Evolutionary conservation across 208 protist species (phyloP).

Genomic region (Borovskyia barvae): DNA sequence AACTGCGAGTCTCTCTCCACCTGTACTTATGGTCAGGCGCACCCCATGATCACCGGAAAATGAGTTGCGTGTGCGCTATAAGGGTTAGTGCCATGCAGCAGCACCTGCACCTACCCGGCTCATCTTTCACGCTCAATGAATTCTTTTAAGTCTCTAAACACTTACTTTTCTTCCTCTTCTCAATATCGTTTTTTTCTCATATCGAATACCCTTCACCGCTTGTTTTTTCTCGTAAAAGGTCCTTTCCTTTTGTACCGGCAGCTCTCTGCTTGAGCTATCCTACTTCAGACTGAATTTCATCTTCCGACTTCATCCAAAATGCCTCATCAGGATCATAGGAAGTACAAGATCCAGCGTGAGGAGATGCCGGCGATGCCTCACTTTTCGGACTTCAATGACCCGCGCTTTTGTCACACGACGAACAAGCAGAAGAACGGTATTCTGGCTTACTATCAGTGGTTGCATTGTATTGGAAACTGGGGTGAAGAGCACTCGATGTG

Average conservation of each 20-base stretch:
- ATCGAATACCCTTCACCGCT: too few species aligned
- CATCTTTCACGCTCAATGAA: too few species aligned
- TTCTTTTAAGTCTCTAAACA: too few species aligned
- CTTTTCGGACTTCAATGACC: constrained; percentile 88
- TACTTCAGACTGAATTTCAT: too few species aligned
- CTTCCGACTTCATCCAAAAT: constrained; percentile 37
- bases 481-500: constrained; percentile 91
- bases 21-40: not conserved
- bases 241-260: too few species aligned
- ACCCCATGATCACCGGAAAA: too few species aligned
- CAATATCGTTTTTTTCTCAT: too few species aligned
- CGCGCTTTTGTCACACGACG: constrained; percentile 57
- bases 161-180: constrained; percentile 2
- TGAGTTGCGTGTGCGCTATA: too few species aligned
- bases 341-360: constrained; percentile 85
- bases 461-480: constrained; percentile 92
- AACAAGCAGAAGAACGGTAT: constrained; percentile 90
- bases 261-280: too few species aligned
- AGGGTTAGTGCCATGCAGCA: too few species aligned
- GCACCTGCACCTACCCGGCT: too few species aligned
- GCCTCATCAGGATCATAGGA: constrained; percentile 81
- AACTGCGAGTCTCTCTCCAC: constrained; percentile 12
- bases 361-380: constrained; percentile 75
- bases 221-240: constrained; percentile 4
- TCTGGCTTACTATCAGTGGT: constrained; percentile 89